Base-by-base conservation (phyloP, 106 monocot genomes). In the Phalaenopsis aphrodite region DNA sequence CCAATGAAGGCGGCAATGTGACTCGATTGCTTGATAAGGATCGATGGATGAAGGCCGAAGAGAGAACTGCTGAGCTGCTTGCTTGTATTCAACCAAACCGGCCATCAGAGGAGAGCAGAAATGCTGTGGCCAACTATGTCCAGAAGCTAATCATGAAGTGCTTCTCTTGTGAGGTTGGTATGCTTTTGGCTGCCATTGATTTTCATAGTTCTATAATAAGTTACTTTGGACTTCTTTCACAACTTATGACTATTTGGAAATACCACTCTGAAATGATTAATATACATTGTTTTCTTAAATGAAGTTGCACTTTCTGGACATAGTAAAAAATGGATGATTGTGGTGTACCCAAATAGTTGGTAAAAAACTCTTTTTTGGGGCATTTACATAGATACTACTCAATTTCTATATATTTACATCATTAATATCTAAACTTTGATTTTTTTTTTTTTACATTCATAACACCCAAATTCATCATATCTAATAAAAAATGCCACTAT, bases 111-210 rank as follows among this genome's bases (percentile, higher is more conserved):
- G 87, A 88, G 75, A 82, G 86, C 10, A 75, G 96, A 77, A 87
- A 88, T 77, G 96, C 92, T 39, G 93, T 97, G 37, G 90, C 86
- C 14, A 79, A 78, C 75, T 97, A 94, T 78, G 93, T 97, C n/a
- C 81, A 81, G 77, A 73, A 82, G 78, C 87, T 97, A 15, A 90
- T 97, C 47, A 82, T 69, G 38, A 87, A 92, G 38, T 85, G 91
- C 78, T 84, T 97, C 65, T 85, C 96, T 8, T 93, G 96, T 85
- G 65, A 90, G 96, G 96, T 94, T 8, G 11, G 46, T 80, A 12
- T 69, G 7, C 24, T 68, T 68, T 68, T 68, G 39, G 11, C 38
- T 38, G 14, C 38, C 4, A 38, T 39, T 39, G 36, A 39, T 36
- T 23, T 69, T 69, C 69, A 69, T 69, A 15, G 2, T 39, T 69